A percentile compares a stretch with the other conserved stretches of the same genome.
These are phyloP conservation scores for Miscanthus lutarioriparius DNA, from an alignment of 176 grass and related monocot genomes.

Conservation along the genomic window DNA sequence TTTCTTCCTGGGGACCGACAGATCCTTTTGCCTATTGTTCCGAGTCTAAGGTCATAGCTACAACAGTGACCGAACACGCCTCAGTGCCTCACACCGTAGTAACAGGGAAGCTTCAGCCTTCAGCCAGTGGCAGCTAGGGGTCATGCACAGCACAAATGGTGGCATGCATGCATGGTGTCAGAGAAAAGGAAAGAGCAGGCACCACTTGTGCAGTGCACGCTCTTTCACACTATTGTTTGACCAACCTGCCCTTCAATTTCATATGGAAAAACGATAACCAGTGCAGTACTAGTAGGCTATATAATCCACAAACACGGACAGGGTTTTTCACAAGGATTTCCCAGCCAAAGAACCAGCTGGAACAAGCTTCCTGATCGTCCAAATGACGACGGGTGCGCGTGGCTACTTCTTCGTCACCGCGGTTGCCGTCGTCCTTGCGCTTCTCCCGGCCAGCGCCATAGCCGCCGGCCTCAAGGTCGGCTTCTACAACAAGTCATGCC, in stretches of 20 bases:
- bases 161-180: background rate
- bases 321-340: background rate
- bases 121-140: background rate
- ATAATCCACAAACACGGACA: background rate
- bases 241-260: background rate
- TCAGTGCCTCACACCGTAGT: background rate
- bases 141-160: background rate
- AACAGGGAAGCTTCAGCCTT: background rate
- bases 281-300: constrained; percentile 7
- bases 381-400: background rate
- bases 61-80: background rate
- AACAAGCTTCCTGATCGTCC: background rate
- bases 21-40: background rate
- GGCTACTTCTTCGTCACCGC: background rate
- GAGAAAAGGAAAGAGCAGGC: background rate
- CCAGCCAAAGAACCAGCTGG: constrained; percentile 22
- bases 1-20: background rate
- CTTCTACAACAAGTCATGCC: constrained; percentile 57
- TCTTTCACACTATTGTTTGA: constrained; percentile 8
- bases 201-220: background rate
- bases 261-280: background rate
- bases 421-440: background rate
- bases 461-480: constrained; percentile 53
- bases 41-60: background rate
- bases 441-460: background rate